Base-by-base conservation (phyloP, 352 stramenopile species). In the Phytophthora foliorum region DNA sequence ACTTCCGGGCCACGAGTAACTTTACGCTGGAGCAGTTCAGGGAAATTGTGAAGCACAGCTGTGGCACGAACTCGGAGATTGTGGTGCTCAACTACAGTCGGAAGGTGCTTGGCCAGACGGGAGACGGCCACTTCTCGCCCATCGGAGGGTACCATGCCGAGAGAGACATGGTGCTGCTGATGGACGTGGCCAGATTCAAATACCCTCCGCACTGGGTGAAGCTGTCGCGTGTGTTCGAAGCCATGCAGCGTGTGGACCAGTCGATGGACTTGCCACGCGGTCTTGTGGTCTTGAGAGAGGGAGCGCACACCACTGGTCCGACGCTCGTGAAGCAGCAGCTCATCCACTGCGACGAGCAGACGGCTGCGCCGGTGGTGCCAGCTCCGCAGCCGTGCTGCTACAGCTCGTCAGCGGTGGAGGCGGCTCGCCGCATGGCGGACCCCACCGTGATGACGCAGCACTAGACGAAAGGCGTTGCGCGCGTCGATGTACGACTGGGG, bases 171-270 rank as follows among this genome's bases (percentile, higher is more conserved):
- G 94, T 99, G 46, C 78, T 99, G 21, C 86, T 99, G 36, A 80
- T 99, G 57, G 98, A 99, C 67, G 97, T 98, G 9, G 95, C 97
- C 36, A 79, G 95, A 24, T 98, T 98, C 84, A 98, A 98, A 78
- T 99, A 99, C 75, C 90, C 96, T 19, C 97, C 97, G 44, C 86
- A 94, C 63, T 94, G 86, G 86, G 81, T 94, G 27, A 78, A 79
- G 39, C 72, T 94, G 27, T 80, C 79, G 24, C 62, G 72, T 6
- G 74, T 88, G 22, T 82, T 79, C 25, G 68, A 88, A 41, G 62
- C 84, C 25, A 88, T 92, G 75, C 77, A 89, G 51, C 55, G 39
- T 17, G 34, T 91, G 24, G 80, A 89, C 34, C 25, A 63, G 46
- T 81, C 82, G 22, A 90, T 78, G 45, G 74, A 82, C n/a, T 52